Base-by-base conservation (phyloP, 257 asterid species). In the Capsicum pubescens region DNA sequence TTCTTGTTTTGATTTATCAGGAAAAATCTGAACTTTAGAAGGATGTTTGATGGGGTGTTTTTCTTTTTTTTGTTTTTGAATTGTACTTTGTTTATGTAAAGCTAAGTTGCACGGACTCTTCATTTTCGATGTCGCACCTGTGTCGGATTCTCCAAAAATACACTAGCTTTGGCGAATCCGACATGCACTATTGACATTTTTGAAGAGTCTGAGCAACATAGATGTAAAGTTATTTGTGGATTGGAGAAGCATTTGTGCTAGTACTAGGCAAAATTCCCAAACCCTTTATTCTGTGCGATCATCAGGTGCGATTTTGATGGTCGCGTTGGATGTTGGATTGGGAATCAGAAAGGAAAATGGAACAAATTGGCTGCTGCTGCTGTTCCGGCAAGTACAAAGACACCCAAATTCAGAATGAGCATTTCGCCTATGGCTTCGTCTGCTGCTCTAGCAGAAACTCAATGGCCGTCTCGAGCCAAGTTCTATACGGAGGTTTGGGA, bases 391-490 rank as follows among this genome's bases (percentile, higher is more conserved):
- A 87, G 85, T 85, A 85, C 85, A 84, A 90, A 86, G 89, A 91
- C 91, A 9, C 78, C 87, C 66, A 91, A 88, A 91, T 88, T 85
- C 88, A 82, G 92, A 90, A 88, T 86, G 89, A 80, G 87, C 87
- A 67, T 90, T 90, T 93, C 94, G 8, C 94, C 98, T 84, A 83
- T 87, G 90, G 96, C 95, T 90, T 85, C 92, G 60, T 90, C 93
- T 84, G 91, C 94, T 84, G 92, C 92, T 87, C 74, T 89, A 84
- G 89, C 89, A 5, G 89, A 91, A 81, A 88, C 92, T 9, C 86
- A 46, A 68, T 84, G 80, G 87, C 87, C 93, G 26, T 88, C 93
- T 17, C 89, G 85, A 81, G 91, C 93, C 85, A 80, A 87, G 77
- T 87, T 90, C 85, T 94, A 93, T 83, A 88, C 91, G 91, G 92